Base-by-base conservation (phyloP, 2,329 filamentous ascomycete species). In the Dactylellina cionopaga region DNA sequence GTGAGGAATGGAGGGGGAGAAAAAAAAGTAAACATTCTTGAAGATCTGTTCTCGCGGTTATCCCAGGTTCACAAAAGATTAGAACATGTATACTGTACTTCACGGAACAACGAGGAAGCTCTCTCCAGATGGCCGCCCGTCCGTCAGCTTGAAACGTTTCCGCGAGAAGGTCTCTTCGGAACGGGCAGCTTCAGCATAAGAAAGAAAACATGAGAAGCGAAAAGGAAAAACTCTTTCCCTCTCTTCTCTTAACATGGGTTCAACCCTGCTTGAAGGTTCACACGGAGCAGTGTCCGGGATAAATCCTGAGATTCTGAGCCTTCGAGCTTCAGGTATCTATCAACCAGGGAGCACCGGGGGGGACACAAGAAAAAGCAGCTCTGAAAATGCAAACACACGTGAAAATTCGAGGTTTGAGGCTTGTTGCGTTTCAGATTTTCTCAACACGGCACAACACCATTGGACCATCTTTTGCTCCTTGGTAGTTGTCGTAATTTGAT, bases 31-130 rank as follows among this genome's bases (percentile, higher is more conserved):
- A 43, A 3, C 35, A 46, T 43, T n/a, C n/a, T n/a, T n/a, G n/a
- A 56, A 51, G 51, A 51, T 58, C 43, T 51, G 27, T 35, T 66
- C 43, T 55, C 56, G 39, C 22, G 10, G 7, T 65, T 24, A 19
- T 49, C 49, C 60, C 60, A 51, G 49, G 62, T 66, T 66, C 41
- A 66, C 41, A 43, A n/a, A n/a, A n/a, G 62, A 37, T 51, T 58
- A 51, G 41, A 58, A 47, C 60, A 65, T 56, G 60, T 56, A 41
- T 65, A 54, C 41, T 66, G 51, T 65, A 54, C 41, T 66, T 56
- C 58, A 58, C 62, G 60, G 60, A 66, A 66, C 51, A 41, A 58
- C 62, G 62, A 66, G 51, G 62, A 56, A 58, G 33, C 43, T 66
- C 51, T 37, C 62, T 51, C 60, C 33, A 55, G 22, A 31, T 35